A percentile compares a stretch with the other conserved stretches of the same genome.
phyloP scores from a whole-genome alignment of 2,329 filamentous ascomycete species.

The Pseudogymnoascus sp. region DNA sequence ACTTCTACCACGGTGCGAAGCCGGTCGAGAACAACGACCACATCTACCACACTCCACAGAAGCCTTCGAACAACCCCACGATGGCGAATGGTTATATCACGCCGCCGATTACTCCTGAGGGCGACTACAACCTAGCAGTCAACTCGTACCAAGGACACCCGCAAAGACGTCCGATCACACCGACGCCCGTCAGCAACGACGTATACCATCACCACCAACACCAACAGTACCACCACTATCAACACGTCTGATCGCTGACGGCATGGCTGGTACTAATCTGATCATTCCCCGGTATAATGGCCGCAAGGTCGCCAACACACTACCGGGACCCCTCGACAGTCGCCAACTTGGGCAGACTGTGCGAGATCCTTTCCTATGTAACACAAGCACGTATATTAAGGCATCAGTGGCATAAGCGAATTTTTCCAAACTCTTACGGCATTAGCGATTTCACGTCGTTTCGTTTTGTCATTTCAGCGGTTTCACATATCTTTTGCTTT shows the following conservation, averaged over 20 bases:
- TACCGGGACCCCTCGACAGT: conserved; percentile 4
- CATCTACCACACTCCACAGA: conserved; percentile 72
- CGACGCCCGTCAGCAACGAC: conserved; percentile 44
- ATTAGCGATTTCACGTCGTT: conserved; percentile 37
- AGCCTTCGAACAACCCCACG: conserved; percentile 55
- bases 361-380: conserved; percentile 21
- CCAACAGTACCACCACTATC: conserved; percentile 38
- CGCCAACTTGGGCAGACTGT: conserved; percentile 9
- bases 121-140: conserved; percentile 39
- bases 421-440: conserved; percentile 33
- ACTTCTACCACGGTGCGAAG: conserved; percentile 39
- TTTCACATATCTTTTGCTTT: conserved; percentile 11
- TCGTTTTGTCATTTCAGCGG: conserved; percentile 24
- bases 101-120: conserved; percentile 76
- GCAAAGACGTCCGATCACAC: conserved; percentile 51
- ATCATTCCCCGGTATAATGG: conserved; percentile 4
- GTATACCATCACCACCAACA: conserved; percentile 33
- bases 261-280: neutral
- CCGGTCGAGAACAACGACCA: conserved; percentile 36
- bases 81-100: conserved; percentile 71
- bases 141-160: conserved; percentile 20
- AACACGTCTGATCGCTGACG: conserved; percentile 28
- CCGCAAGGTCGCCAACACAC: neutral
- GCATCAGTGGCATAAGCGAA: conserved; percentile 11
- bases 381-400: conserved; percentile 21